Evolutionary conservation across 805 yeast genomes (phyloP), one percentile per base, ranked within the genome.

Genomic region (Suhomyces emberorum): DNA sequence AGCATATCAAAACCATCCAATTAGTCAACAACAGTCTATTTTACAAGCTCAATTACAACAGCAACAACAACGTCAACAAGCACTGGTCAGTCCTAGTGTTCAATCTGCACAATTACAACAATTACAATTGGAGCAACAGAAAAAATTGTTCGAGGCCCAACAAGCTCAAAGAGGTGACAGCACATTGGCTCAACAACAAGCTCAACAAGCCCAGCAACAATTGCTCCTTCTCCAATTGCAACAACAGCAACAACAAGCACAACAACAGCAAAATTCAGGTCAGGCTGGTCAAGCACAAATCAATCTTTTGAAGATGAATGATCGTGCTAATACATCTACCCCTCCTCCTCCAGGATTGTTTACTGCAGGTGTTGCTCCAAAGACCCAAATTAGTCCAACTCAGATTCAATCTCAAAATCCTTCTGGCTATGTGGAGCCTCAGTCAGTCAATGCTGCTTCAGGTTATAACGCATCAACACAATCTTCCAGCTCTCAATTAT

Each of bases 301-400:
- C 27, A 52, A 55, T 39, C 50, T 54, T 37, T 43, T 60, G 47
- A 52, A 57, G 34, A 39, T 46, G 32, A 60, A 54, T 36, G 72
- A 65, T 26, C 61, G 69, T 36, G 46, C 49, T 15, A 60, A 53
- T 39, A 54, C 76, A 6, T 63, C 76, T 12, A 74, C 86, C 3
- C 83, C 84, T 19, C 85, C 88, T 4, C 89, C 89, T 26, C 91
- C 88, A 4, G 88, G 88, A 4, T 68, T 81, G 48, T 76, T 78
- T 48, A 53, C 55, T 15, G 54, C 55, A 11, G 48, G 54, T 41
- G 32, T 35, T 18, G 38, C 36, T 18, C 39, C 47, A n/a, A 38
- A 37, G 34, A 34, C 39, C n/a, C 38, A 38, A 24, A 29, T 26
- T 21, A 30, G 38, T 20, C 41, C 40, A 29, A 24, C 29, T 9